These are phyloP conservation scores for Durotheca rogersii DNA, from an alignment of 495 filamentous ascomycete genomes.

Conservation along the genomic window DNA sequence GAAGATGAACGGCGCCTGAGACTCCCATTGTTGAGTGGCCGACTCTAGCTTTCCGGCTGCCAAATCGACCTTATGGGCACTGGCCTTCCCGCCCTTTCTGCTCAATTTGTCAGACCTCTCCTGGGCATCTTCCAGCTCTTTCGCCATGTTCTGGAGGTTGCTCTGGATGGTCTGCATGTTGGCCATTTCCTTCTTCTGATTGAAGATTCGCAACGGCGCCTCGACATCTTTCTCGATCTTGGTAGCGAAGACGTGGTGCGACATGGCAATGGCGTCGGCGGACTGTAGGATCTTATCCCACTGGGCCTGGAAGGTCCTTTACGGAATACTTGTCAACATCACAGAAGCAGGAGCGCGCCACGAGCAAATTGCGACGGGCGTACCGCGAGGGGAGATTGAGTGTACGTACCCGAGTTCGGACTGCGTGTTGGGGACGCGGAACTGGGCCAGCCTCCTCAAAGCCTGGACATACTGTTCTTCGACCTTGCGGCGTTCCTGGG, in stretches of 20 bases:
- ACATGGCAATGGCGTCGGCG: conserved; percentile 75
- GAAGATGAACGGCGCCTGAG: conserved; percentile 92
- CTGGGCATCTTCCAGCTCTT: conserved; percentile 78
- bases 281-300: conserved; percentile 89
- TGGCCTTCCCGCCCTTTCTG: conserved; percentile 76
- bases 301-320: conserved; percentile 83
- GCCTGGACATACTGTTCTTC: conserved; percentile 89
- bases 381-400: conserved; percentile 12
- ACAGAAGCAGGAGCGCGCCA: conserved; percentile 18
- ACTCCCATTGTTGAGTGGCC: conserved; percentile 85
- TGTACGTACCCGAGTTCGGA: conserved; percentile 78
- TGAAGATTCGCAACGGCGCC: conserved; percentile 70
- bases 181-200: conserved; percentile 75
- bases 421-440: conserved; percentile 67
- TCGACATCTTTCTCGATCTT: conserved; percentile 93
- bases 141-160: conserved; percentile 78
- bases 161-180: conserved; percentile 79
- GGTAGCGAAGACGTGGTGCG: conserved; percentile 78
- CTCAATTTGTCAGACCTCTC: conserved; percentile 85
- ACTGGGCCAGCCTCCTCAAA: conserved; percentile 75
- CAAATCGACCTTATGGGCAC: conserved; percentile 73
- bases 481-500: conserved; percentile 84
- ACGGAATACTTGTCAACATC: conserved; percentile 2
- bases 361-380: conserved; percentile 1
- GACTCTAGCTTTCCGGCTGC: conserved; percentile 74